Evolutionary conservation across 768 basidiomycete genomes (phyloP), one percentile per base, ranked within the genome.

Genomic region (Pleurotus eryngii): DNA sequence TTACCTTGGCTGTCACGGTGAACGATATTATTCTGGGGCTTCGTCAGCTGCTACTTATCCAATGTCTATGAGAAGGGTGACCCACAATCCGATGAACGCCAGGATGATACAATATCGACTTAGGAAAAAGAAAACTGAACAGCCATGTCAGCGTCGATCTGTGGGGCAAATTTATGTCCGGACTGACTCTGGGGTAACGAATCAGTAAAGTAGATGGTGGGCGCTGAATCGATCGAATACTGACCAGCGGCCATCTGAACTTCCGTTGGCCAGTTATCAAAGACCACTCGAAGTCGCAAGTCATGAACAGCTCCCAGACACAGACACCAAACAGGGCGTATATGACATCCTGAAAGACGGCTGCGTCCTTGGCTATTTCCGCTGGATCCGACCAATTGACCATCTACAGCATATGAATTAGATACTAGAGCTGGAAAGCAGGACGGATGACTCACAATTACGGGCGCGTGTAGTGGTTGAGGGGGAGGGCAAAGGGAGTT

Each of bases 51-150:
- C n/a, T n/a, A n/a, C n/a, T n/a, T n/a, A 20, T 35, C 14, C 4
- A 56, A 37, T 12, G 42, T 20, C 26, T 35, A 35, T 42, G 47
- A 43, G 27, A 24, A 42, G 8, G 22, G 54, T 27, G 2, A 70
- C 82, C 70, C 65, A 86, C 86, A 89, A 60, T 57, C 87, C 86
- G 60, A 84, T 67, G 63, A 88, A 76, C 3, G 86, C 79, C 57
- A 82, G 74, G n/a, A 89, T 64, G 76, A 89, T 83, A 68, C 84
- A 86, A 67, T 89, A 89, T 59, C 87, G 82, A 65, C 82, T 85
- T 22, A 86, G 71, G 66, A 90, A 87, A 66, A 86, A 86, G 59
- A 86, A 84, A 22, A 81, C 86, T 74, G 47, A 1, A 20, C 38
- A 45, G 30, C 27, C 27, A n/a, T 50, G 49, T 35, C 27, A 48